Base-by-base conservation (phyloP, 2,329 filamentous ascomycete genomes). In the Stachybotrys chlorohalonatus region DNA sequence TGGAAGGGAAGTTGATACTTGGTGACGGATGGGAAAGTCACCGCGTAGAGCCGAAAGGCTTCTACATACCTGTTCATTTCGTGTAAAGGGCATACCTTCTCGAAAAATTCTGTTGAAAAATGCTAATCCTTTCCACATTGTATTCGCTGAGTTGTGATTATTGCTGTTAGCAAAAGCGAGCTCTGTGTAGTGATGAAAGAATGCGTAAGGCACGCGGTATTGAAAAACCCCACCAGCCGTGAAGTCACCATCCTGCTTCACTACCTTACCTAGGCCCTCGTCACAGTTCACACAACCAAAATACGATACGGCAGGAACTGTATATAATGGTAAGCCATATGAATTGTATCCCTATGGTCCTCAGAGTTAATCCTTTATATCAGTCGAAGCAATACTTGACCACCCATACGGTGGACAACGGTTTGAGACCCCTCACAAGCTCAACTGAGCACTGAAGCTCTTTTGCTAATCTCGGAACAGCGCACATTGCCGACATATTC, bases 351-450 rank as follows among this genome's bases (percentile, higher is more conserved):
- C 24, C 24, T 24, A 24, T 24, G 24, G 24, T 24, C 24, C 4
- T 24, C 24, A 24, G 24, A 24, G 4, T 24, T 24, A 24, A 24
- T 24, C 24, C 2, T 24, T 24, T 24, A 5, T 2, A 42, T 1
- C 57, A 96, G 94, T 99, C 94, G 54, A 97, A 97, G 77, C 94
- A 97, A 86, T 99, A 96, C 70, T 82, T 99, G 59, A 95, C 93
- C 65, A 87, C 88, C 62, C 90, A 96, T 71, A 93, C 91, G 48
- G 83, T 96, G 70, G 89, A 95, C 69, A 83, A 91, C 76, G 91
- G 90, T 90, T 70, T 51, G 24, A 16, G 68, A 24, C 24, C 24
- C 65, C 68, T 69, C 57, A 62, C 68, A 59, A 68, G 63, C 54
- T 63, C 54, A 53, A 53, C 57, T 42, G 9, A 5, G 36, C 36